A percentile compares a stretch with the other conserved stretches of the same genome.
These are phyloP conservation scores for Fusarium pseudonygamai DNA, from an alignment of 2,329 filamentous ascomycete species.

Conservation along the genomic window DNA sequence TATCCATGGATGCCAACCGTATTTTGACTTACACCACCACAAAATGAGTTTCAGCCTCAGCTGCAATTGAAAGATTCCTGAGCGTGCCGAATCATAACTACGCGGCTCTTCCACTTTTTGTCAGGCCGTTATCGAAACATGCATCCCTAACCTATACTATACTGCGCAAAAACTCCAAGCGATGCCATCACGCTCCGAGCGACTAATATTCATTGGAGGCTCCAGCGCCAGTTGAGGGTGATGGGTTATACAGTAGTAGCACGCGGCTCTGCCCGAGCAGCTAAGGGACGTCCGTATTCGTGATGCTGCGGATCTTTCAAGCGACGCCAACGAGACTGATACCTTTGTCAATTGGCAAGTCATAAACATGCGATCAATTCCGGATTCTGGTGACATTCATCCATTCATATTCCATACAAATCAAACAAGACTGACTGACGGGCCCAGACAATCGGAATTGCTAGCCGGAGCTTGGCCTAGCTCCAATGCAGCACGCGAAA, in stretches of 20 bases:
- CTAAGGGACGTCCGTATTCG: background rate
- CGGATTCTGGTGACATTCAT: background rate
- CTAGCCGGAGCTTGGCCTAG: constrained; percentile 22
- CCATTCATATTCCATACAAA: background rate
- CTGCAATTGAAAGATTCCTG: background rate
- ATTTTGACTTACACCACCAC: background rate
- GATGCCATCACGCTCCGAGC: background rate
- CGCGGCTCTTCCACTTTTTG: background rate
- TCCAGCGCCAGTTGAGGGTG: background rate
- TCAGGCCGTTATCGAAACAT: background rate
- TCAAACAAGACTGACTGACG: constrained; percentile 2
- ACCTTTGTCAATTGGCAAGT: background rate
- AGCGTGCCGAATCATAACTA: background rate
- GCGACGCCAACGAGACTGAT: background rate
- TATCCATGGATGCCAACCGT: background rate
- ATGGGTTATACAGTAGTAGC: constrained; percentile 1
- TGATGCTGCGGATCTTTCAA: background rate
- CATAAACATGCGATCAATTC: constrained; percentile 12
- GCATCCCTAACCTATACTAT: background rate
- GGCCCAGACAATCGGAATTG: constrained; percentile 27
- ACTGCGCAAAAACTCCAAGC: background rate
- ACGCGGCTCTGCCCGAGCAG: constrained; percentile 1
- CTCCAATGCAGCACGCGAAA: background rate
- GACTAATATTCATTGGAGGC: background rate
- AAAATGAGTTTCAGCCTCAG: background rate